Percentiles rank a stretch among this genome's conserved stretches.
phyloP scores from a whole-genome alignment of 768 basidiomycete species.

The Pleurotus tuoliensis region DNA sequence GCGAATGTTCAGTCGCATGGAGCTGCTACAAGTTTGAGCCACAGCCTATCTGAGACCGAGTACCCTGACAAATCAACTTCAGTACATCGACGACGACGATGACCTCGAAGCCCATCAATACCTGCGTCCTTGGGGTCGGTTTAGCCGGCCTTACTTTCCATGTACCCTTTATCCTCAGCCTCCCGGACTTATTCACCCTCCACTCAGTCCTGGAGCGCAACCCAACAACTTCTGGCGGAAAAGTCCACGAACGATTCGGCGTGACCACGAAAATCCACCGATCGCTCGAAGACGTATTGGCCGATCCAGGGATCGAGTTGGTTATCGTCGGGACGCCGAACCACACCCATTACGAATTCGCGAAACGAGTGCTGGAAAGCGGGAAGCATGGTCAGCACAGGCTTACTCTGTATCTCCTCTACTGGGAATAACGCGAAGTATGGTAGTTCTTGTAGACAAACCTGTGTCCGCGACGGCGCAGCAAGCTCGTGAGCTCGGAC shows the following conservation, averaged over 20 bases:
- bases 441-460: slow-evolving; percentile 73
- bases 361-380: slow-evolving; percentile 60
- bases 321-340: slow-evolving; percentile 72
- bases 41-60: too few relatives aligned
- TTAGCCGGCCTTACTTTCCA: slow-evolving; percentile 79
- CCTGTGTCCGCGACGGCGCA: slow-evolving; percentile 60
- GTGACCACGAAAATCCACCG: slow-evolving; percentile 53
- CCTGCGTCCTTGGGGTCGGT: slow-evolving; percentile 74
- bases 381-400: slow-evolving; percentile 61
- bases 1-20: too few relatives aligned
- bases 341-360: slow-evolving; percentile 65
- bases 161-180: slow-evolving; percentile 70
- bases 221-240: slow-evolving; percentile 55
- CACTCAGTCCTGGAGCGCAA: slow-evolving; percentile 74
- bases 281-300: slow-evolving; percentile 56
- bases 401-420: not conserved
- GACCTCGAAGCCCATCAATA: slow-evolving; percentile 46
- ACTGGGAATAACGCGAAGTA: not conserved
- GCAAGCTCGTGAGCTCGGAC: slow-evolving; percentile 58
- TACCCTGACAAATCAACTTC: too few relatives aligned
- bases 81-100: not conserved
- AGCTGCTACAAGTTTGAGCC: too few relatives aligned
- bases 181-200: slow-evolving; percentile 66
- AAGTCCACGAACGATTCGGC: slow-evolving; percentile 64
- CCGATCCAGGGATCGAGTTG: slow-evolving; percentile 61